phyloP scores from a whole-genome alignment of 768 basidiomycete species.

The Pholiota microspora region DNA sequence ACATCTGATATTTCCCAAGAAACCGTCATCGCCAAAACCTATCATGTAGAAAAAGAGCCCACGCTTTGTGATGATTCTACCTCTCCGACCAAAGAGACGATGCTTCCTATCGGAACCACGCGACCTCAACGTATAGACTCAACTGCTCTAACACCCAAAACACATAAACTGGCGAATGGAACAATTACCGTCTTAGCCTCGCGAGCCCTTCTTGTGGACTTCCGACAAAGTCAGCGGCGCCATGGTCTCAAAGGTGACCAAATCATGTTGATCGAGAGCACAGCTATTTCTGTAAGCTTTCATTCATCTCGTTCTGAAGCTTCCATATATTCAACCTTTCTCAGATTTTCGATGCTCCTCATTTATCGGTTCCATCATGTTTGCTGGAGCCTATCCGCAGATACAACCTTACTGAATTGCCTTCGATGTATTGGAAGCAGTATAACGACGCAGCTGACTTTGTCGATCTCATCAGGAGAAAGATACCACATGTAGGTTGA shows the following conservation, averaged over 20 bases:
- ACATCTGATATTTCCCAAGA: not conserved
- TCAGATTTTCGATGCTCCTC: conserved; percentile 43
- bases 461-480: conserved; percentile 47
- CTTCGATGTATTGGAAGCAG: conserved; percentile 38
- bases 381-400: conserved; percentile 39
- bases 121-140: conserved; percentile 39
- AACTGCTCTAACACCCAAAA: conserved; percentile 30
- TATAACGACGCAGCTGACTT: conserved; percentile 45
- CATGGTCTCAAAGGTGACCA: conserved; percentile 43
- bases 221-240: conserved; percentile 52
- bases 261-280: conserved; percentile 41
- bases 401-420: conserved; percentile 36
- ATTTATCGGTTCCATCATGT: conserved; percentile 48
- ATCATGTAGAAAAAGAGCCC: not conserved
- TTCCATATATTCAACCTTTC: not conserved
- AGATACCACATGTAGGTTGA: conserved; percentile 46
- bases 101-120: conserved; percentile 29
- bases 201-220: conserved; percentile 48
- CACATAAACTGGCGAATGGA: conserved; percentile 47
- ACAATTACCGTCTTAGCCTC: conserved; percentile 51
- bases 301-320: conserved; percentile 2
- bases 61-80: too few species aligned
- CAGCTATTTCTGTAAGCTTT: conserved; percentile 33
- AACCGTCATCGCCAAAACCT: not conserved
- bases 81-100: not conserved